phyloP scores from a whole-genome alignment of 176 grass and related monocot genomes.

The Cymbopogon citratus region DNA sequence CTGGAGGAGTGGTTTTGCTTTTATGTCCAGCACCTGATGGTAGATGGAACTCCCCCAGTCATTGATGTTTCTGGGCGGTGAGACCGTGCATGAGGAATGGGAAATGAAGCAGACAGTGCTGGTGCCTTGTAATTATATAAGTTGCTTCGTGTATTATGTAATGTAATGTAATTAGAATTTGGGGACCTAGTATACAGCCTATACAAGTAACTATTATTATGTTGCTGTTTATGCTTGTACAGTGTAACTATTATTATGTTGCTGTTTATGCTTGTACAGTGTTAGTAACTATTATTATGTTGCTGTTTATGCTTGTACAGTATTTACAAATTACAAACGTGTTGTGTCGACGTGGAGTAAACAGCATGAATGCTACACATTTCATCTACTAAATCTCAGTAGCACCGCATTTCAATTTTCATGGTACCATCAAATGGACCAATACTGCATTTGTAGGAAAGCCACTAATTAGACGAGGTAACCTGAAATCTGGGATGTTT shows the following conservation, averaged over 20 bases:
- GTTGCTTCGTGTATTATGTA: neutral
- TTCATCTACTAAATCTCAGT: neutral
- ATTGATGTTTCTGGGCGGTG: neutral
- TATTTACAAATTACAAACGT: constrained; percentile 9
- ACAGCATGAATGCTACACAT: neutral
- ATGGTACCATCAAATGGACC: neutral
- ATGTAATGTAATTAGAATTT: neutral
- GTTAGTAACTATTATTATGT: neutral
- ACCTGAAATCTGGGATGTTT: neutral
- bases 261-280: neutral
- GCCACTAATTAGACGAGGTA: neutral
- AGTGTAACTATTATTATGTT: neutral
- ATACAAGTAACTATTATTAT: neutral
- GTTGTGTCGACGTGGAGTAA: neutral
- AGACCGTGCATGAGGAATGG: neutral
- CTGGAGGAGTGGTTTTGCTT: constrained; percentile 34
- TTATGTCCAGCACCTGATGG: constrained; percentile 35
- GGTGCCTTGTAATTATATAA: neutral
- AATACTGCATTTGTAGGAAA: neutral
- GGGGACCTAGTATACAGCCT: neutral
- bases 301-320: neutral
- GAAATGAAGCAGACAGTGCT: neutral
- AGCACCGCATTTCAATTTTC: neutral
- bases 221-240: neutral
- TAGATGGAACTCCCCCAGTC: neutral